Base-by-base conservation (phyloP, 805 yeast genomes). In the Blastobotrys americana region DNA sequence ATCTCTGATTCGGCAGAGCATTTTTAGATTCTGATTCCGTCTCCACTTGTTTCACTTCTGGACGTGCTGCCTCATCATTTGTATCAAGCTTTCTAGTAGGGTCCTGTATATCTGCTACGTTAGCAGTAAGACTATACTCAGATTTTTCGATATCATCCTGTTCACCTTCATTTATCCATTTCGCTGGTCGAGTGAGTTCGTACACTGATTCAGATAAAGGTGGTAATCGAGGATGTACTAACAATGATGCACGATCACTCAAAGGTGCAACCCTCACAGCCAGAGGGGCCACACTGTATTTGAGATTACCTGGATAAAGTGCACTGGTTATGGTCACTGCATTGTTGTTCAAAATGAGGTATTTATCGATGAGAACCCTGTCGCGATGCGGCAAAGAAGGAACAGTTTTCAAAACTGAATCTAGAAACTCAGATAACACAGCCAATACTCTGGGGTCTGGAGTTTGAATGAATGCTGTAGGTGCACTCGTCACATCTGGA, bases 161-260 rank as follows among this genome's bases (percentile, higher is more conserved):
- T 4, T 23, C 18, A n/a, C 27, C 15, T 16, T 35, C 28, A 20
- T 18, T 22, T 10, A 18, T 6, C 6, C 15, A 25, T 25, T 36
- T 33, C 20, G 34, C 27, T 25, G 41, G 34, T 19, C 34, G 10
- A 8, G 13, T 13, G 10, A 25, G 13, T 13, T 17, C 10, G 15
- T 37, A 23, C 16, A 54, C 52, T 6, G 53, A 23, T 4, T 22
- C 35, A 6, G 55, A 43, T 16, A 47, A 40, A n/a, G 59, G 58
- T 2, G 96, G 95, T 53, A 86, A 75, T 55, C 93, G 70, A 35
- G 96, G 95, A 55, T 83, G 82, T 43, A 77, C 72, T 53, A 85
- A 21, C 16, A 44, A 69, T 1, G 82, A 68, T 55, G 84, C 76
- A 35, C 80, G 58, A 17, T 75, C 73, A 55, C 78, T 76, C 35